These are phyloP conservation scores for Cercospora canescens DNA, from an alignment of 2,329 filamentous ascomycete genomes.

Conservation along the genomic window DNA sequence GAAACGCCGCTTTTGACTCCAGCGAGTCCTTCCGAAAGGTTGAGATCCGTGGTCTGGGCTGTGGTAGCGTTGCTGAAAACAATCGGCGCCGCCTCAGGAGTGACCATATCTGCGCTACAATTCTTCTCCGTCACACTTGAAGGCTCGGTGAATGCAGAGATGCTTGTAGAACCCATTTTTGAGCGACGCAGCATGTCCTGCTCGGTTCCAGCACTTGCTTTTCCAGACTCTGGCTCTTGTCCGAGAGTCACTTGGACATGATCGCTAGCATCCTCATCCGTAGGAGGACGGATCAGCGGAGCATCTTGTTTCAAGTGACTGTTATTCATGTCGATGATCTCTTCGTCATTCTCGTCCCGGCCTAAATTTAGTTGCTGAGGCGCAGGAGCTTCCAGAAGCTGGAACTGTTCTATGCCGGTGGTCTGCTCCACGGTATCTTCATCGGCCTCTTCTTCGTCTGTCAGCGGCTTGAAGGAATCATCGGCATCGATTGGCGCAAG, in stretches of 20 bases:
- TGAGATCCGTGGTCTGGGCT: too few relatives aligned
- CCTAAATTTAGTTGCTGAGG: neutral
- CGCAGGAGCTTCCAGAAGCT: neutral
- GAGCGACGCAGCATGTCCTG: neutral
- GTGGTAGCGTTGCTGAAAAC: too few relatives aligned
- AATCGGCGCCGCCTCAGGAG: too few relatives aligned
- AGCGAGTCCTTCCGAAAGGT: too few relatives aligned
- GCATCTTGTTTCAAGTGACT: neutral
- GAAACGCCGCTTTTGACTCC: too few relatives aligned
- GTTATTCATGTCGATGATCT: neutral
- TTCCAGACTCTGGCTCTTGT: neutral
- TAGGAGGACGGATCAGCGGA: neutral
- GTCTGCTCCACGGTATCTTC: neutral
- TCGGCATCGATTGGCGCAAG: neutral
- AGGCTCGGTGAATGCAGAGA: neutral
- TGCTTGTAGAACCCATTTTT: neutral
- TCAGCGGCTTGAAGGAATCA: slow-evolving; percentile 3
- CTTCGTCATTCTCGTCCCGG: neutral
- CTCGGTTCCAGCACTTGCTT: neutral
- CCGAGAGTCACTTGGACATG: neutral
- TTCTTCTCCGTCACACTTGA: neutral
- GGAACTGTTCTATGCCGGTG: neutral
- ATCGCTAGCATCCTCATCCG: neutral
- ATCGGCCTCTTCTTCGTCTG: neutral
- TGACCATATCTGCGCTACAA: too few relatives aligned